Conservation (phyloP, 1,284 basidiomycete species). For the Cryptococcus sp. region DNA sequence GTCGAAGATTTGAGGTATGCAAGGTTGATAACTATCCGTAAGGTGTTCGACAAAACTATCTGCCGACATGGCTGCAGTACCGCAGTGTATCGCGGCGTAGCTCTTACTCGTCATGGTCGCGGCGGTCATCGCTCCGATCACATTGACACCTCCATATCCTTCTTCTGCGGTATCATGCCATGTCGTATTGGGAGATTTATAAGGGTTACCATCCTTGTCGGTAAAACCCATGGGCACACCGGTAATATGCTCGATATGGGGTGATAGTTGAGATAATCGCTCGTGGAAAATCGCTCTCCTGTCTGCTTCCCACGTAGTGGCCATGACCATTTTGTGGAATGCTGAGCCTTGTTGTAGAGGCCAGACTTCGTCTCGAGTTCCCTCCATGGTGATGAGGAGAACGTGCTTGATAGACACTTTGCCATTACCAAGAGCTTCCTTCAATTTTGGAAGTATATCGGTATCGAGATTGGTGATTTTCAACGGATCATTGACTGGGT, state of each 20-base stretch:
- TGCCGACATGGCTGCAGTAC: not conserved
- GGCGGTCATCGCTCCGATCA: not conserved
- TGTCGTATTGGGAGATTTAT: not conserved
- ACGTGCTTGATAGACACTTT: constrained; percentile 5
- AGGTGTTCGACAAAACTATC: not conserved
- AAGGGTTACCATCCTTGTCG: not conserved
- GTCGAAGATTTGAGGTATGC: constrained; percentile 5
- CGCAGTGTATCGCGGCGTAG: not conserved
- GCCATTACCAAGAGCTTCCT: not conserved
- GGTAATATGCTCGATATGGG: not conserved
- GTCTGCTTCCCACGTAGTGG: not conserved
- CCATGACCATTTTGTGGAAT: not conserved
- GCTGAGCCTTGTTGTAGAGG: constrained; percentile 1
- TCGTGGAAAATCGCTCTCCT: not conserved
- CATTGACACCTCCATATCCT: not conserved
- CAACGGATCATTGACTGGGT: constrained; percentile 5
- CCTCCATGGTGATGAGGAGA: constrained; percentile 5
- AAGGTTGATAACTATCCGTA: constrained; percentile 4
- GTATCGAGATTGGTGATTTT: constrained; percentile 6
- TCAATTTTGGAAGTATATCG: constrained; percentile 1
- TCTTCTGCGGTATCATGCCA: not conserved
- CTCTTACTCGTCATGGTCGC: not conserved
- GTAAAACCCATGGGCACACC: not conserved
- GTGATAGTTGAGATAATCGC: not conserved
- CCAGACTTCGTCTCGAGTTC: constrained; percentile 4